phyloP scores from a whole-genome alignment of 768 basidiomycete species.

The Kondoa subrosea region DNA sequence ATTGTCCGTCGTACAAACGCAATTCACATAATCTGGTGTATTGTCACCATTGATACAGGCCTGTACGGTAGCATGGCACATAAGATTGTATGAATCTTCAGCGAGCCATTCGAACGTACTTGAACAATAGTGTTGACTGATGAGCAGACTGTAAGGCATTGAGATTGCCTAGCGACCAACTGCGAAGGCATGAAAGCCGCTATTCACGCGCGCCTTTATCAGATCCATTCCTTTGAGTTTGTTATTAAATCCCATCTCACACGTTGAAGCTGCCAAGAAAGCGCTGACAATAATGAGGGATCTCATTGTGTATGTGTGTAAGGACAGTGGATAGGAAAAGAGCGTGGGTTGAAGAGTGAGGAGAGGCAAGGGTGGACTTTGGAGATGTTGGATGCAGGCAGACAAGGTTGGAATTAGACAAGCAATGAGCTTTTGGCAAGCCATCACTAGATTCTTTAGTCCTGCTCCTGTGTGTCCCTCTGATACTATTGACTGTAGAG shows the following conservation, averaged over 20 bases:
- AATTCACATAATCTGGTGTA: neutral
- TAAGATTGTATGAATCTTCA: too few species aligned
- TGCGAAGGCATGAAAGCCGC: neutral
- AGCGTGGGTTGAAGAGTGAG: too few species aligned
- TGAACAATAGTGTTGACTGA: neutral
- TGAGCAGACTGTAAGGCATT: neutral
- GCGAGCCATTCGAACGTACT: too few species aligned
- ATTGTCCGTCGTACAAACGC: neutral
- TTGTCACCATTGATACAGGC: neutral
- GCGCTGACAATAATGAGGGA: neutral
- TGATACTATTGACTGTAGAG: neutral
- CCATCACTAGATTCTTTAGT: neutral
- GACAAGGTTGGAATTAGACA: neutral
- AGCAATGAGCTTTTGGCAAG: neutral
- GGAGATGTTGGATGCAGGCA: too few species aligned
- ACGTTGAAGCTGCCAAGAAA: neutral
- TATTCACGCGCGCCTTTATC: too few species aligned
- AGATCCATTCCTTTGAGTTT: too few species aligned
- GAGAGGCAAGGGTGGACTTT: too few species aligned
- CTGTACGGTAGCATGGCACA: too few species aligned
- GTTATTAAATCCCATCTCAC: too few species aligned
- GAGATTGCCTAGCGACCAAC: neutral
- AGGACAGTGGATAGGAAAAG: neutral
- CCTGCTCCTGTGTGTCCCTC: neutral
- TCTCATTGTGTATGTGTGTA: neutral